These are phyloP conservation scores for Hemisphaericaspora nanyangensis DNA, from an alignment of 805 yeast species.

Conservation along the genomic window DNA sequence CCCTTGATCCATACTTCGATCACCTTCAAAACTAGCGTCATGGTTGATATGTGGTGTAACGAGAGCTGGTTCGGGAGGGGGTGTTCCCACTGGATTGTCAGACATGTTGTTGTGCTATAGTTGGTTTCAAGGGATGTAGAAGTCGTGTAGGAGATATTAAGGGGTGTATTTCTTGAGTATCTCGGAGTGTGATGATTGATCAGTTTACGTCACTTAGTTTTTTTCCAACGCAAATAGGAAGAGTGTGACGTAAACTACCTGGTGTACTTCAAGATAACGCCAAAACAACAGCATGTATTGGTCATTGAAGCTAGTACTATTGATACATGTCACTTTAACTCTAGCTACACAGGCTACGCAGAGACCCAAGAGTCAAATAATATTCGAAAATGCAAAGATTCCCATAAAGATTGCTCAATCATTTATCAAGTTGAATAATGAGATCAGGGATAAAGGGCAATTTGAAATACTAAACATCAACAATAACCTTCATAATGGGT, in stretches of 20 bases:
- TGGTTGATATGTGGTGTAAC: conserved; percentile 31
- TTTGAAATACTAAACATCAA: conserved; percentile 15
- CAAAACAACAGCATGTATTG: background rate
- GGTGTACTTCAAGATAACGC: no score
- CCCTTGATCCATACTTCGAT: conserved; percentile 11
- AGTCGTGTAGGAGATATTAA: no score
- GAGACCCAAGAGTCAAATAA: conserved; percentile 9
- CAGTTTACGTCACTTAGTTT: no score
- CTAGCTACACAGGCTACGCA: background rate
- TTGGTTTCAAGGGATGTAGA: no score
- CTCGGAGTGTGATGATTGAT: no score
- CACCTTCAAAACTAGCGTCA: background rate
- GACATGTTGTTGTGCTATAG: conserved; percentile 5
- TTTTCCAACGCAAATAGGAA: no score
- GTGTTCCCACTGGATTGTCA: conserved; percentile 4
- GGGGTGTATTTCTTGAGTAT: no score
- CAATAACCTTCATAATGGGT: conserved; percentile 2
- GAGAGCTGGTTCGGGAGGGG: conserved; percentile 18
- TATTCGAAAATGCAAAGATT: conserved; percentile 14
- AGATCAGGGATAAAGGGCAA: conserved; percentile 9
- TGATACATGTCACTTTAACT: background rate
- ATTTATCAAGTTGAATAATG: conserved; percentile 8
- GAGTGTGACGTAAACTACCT: no score
- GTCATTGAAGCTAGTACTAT: background rate
- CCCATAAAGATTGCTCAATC: conserved; percentile 13